Evolutionary conservation across 2,329 filamentous ascomycete species (phyloP), one percentile per base, ranked within the genome.

Genomic region (Hortaea werneckii): DNA sequence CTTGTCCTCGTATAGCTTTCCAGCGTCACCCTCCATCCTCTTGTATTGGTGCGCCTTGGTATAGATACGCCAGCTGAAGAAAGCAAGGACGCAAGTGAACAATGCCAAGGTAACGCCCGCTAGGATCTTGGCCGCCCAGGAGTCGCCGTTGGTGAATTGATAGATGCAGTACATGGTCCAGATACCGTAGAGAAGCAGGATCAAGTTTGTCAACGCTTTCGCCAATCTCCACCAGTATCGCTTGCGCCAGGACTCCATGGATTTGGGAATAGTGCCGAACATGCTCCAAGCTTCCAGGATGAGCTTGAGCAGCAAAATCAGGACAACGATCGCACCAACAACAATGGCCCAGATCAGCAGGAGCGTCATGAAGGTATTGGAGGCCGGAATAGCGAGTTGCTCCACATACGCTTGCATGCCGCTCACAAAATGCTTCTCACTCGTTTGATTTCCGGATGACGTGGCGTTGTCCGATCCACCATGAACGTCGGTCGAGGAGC

Each of bases 101-200:
- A 89, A 59, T 2, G 66, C 79, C 1, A 96, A 76, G 0, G 88
- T 95, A 12, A 94, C 69, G 49, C 75, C 90, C 11, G 92, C 92
- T 27, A 96, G 79, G 0, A 77, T 56, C 65, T 94, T 92, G 40
- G 88, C 89, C 6, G 84, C 87, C 89, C 89, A 95, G 0, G 90
- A 96, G 66, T 96, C 92, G 48, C 90, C 89, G 37, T 82, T 78
- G 1, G 84, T 92, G 67, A 96, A 95, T 63, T 98, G 92, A 66
- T 90, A 96, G 51, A 98, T 78, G 65, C 90, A 96, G 68, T 95
- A 96, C 38, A 96, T 71, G 1, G 88, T 87, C 92, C 92, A 96
- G 50, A 95, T 79, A 50, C 92, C 87, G 67, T 96, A 98, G 2
- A 96, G 78, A 12, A 96, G 72, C 50, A 96, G 75, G 56, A 98